Evolutionary conservation across 164 flowering plant species (phyloP), one percentile per base, ranked within the genome.

Genomic region (Hamamelis virginiana): DNA sequence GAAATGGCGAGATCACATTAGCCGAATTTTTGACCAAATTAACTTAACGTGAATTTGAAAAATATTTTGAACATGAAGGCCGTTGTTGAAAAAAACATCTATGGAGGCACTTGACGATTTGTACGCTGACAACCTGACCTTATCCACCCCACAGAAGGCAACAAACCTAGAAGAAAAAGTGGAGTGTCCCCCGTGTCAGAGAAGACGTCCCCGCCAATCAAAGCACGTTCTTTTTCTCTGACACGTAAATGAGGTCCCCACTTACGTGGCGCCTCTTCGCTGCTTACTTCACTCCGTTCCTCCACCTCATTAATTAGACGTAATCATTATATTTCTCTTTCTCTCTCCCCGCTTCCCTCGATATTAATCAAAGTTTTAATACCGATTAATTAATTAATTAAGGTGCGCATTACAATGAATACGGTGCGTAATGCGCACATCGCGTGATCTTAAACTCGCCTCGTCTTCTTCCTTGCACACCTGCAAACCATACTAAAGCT

Each of bases 231-330:
- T 67, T 52, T 19, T 61, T 59, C 43, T 50, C 62, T 41, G 41
- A 64, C 69, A 63, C 75, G 65, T 67, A 43, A 53, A 4, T 16
- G 1, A 6, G 47, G 67, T 53, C 51, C 28, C 71, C 67, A 62
- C 67, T 52, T 44, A 73, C 76, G 68, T 63, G 72, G 71, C 72
- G 64, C 52, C 33, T 13, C 50, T 18, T 10, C 62, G 41, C 61
- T 9, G 43, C 22, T 18, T 41, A 18, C 59, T 9, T 10, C n/a
- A 19, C 45, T 28, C 25, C 41, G 41, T 6, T 2, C 41, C 41
- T 6, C 41, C 2, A 33, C 4, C 41, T 33, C n/a, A n/a, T n/a
- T n/a, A n/a, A n/a, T n/a, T n/a, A n/a, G n/a, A n/a, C n/a, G n/a
- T 33, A 33, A 33, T 33, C 41, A 33, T 6, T 6, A 33, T 33